Percentiles rank a stretch among this genome's conserved stretches.
phyloP scores from a whole-genome alignment of 108 stramenopile genomes.

The Chaetoceros tenuissimus region DNA sequence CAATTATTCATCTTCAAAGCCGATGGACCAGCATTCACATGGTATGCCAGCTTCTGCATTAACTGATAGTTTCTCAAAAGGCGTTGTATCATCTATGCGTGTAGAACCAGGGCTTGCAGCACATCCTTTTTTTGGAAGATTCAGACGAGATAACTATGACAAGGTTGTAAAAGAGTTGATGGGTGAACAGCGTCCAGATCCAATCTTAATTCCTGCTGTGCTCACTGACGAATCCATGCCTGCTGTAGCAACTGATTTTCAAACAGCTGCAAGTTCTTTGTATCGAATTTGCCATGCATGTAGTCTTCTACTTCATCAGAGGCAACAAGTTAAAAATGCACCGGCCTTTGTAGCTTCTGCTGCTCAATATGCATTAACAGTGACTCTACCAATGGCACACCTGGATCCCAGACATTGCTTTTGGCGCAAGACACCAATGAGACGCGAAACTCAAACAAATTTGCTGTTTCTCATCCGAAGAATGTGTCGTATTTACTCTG shows the following conservation, averaged over 20 bases:
- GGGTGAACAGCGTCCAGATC: conserved; percentile 84
- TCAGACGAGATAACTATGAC: conserved; percentile 88
- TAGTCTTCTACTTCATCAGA: conserved; percentile 91
- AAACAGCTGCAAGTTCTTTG: conserved; percentile 80
- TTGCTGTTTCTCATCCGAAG: conserved; percentile 82
- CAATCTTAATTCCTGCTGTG: conserved; percentile 92
- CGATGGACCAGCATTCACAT: conserved; percentile 70
- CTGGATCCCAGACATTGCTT: conserved; percentile 85
- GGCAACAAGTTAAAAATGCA: conserved; percentile 91
- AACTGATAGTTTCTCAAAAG: conserved; percentile 63
- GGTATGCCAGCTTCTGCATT: conserved; percentile 40
- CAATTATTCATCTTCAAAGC: conserved; percentile 66
- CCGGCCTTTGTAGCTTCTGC: conserved; percentile 92
- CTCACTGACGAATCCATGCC: conserved; percentile 88
- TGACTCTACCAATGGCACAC: conserved; percentile 90
- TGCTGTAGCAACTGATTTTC: conserved; percentile 75
- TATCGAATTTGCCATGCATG: conserved; percentile 89
- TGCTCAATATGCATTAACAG: conserved; percentile 89
- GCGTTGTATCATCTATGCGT: conserved; percentile 46
- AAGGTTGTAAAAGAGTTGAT: conserved; percentile 80
- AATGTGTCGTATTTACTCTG: conserved; percentile 79
- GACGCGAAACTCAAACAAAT: conserved; percentile 87
- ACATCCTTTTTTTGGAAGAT: conserved; percentile 86
- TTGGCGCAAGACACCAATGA: conserved; percentile 86
- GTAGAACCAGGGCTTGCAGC: conserved; percentile 72